Conservation (phyloP, 1,284 basidiomycete species). For the Ustilago curta region DNA sequence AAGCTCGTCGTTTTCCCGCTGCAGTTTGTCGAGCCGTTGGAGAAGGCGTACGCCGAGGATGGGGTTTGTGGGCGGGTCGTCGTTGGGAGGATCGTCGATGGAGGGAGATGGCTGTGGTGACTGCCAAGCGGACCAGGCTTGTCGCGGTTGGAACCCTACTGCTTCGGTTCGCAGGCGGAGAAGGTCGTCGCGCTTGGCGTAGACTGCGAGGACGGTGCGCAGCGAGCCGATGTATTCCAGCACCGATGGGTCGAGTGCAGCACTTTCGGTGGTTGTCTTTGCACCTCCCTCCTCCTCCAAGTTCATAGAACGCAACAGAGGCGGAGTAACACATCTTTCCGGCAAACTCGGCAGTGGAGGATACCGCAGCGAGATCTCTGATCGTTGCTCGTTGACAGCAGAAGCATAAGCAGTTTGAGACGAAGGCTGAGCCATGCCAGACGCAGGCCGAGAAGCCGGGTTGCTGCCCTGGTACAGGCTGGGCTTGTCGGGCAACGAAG, state of each 20-base stretch:
- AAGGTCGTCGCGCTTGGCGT: slow-evolving; percentile 40
- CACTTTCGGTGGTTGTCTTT: neutral
- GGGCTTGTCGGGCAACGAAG: slow-evolving; percentile 11
- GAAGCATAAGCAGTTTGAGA: neutral
- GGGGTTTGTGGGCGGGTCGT: slow-evolving; percentile 13
- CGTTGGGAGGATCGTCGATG: neutral
- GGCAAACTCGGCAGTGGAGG: slow-evolving; percentile 30
- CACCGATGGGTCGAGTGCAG: neutral
- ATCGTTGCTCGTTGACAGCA: neutral
- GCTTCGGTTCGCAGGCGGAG: slow-evolving; percentile 51
- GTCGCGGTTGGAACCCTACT: slow-evolving; percentile 45
- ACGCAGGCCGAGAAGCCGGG: neutral
- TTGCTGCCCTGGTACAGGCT: neutral
- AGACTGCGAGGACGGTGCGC: slow-evolving; percentile 16
- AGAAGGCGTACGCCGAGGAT: slow-evolving; percentile 52
- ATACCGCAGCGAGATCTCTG: slow-evolving; percentile 40
- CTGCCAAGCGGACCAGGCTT: slow-evolving; percentile 42
- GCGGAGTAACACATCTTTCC: slow-evolving; percentile 16
- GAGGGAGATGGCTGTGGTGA: neutral
- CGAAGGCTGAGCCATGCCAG: slow-evolving; percentile 1
- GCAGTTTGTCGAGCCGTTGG: slow-evolving; percentile 43
- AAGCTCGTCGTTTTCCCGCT: slow-evolving; percentile 51
- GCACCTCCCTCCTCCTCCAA: neutral
- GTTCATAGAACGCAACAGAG: neutral
- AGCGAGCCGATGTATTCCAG: slow-evolving; percentile 26